Evolutionary conservation across 805 yeast species (phyloP).

Genomic region (Suhomyces canberraensis): DNA sequence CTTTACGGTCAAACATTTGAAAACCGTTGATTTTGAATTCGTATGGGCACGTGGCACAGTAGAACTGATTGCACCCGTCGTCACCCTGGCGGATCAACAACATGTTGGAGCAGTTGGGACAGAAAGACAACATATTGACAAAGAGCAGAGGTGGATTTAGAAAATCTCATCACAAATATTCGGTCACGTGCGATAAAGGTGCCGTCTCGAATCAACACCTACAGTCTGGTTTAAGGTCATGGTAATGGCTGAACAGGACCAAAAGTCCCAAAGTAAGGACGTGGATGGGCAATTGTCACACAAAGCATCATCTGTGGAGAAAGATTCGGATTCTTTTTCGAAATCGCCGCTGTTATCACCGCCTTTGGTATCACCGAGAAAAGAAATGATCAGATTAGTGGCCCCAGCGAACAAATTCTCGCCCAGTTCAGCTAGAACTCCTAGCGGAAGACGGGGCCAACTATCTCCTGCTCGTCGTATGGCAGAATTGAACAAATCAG

Average conservation of each 20-base stretch:
- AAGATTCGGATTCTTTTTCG: no score
- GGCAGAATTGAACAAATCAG: constrained; percentile 42
- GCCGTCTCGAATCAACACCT: no score
- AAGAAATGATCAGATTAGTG: no score
- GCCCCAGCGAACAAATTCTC: no score
- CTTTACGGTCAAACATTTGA: constrained; percentile 81
- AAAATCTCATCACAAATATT: not conserved
- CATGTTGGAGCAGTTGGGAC: constrained; percentile 94
- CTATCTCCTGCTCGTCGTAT: constrained; percentile 42
- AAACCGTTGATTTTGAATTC: constrained; percentile 84
- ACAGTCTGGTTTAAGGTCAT: no score
- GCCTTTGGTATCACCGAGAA: no score
- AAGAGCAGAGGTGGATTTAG: not conserved
- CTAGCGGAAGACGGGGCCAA: constrained; percentile 46
- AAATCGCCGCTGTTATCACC: no score
- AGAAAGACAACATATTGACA: constrained; percentile 75
- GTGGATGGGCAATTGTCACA: no score
- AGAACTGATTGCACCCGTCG: constrained; percentile 60
- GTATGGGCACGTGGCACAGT: constrained; percentile 94
- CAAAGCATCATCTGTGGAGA: no score
- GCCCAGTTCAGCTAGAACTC: constrained; percentile 29
- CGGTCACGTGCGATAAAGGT: not conserved
- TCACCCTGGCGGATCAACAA: constrained; percentile 61
- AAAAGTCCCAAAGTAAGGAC: no score
- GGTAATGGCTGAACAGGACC: no score